Evolutionary conservation across 164 flowering plant species (phyloP), one percentile per base, ranked within the genome.

Genomic region (Vitis amurensis): DNA sequence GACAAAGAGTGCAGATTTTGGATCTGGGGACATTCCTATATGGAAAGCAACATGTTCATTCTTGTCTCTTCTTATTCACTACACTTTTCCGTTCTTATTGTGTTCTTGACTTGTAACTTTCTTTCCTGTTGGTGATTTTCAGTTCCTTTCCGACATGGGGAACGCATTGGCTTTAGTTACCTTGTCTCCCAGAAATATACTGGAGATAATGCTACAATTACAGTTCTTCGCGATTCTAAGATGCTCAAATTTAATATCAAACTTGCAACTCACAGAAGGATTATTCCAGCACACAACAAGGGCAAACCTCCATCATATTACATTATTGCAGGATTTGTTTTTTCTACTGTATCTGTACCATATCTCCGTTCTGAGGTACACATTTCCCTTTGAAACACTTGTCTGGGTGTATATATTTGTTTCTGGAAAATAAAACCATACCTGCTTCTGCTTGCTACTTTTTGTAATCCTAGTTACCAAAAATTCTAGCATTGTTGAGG

Each of bases 101-200:
- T 67, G n/a, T 56, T 5, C 30, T 53, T 67, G 51, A 12, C 16
- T 11, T 53, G 56, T 53, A n/a, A 12, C 15, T 60, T 60, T 37
- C 50, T 44, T 55, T 15, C 59, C 16, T 50, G 47, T 37, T 2
- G 2, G 16, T 0, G 44, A 61, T 68, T 76, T 80, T 68, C 87
- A 95, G 99, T 95, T 73, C 92, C 97, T 61, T 95, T 93, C 65
- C 84, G 99, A 80, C 97, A 93, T 79, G 97, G 97, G 31, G 98
- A 95, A 83, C 97, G 99, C 23, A 95, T 95, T 62, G 98, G 96
- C 48, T 93, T 93, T 80, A 93, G 98, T 73, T 95, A 95, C 77
- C 98, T 95, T 67, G 85, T 95, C 61, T 91, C 99, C 31, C 97
- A 93, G 71, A 95, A 95, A 71, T 93, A 92, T 77, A 84, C 98